Conservation (phyloP, 768 basidiomycete species). For the Amanita pseudoporphyria region DNA sequence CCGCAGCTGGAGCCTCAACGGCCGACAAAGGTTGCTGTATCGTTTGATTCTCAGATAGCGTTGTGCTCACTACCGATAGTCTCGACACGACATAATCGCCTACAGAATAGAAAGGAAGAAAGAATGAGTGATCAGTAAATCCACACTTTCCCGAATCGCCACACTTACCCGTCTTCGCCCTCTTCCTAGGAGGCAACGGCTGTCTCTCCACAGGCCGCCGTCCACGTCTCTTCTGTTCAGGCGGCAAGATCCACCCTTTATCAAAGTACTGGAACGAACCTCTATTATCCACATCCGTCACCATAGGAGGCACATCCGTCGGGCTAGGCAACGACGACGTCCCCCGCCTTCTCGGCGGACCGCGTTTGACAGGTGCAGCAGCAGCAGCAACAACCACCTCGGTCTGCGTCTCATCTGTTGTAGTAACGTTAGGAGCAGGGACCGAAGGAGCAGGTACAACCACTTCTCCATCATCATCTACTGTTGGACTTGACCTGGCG, state of each 20-base stretch:
- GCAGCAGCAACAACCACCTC: background rate
- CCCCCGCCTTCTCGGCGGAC: conserved; percentile 18
- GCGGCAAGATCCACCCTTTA: conserved; percentile 78
- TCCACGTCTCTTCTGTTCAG: conserved; percentile 59
- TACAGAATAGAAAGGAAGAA: conserved; percentile 7
- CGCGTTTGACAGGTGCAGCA: conserved; percentile 10
- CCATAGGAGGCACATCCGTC: conserved; percentile 41
- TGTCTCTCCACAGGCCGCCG: conserved; percentile 36
- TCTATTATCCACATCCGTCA: conserved; percentile 62
- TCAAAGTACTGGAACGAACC: conserved; percentile 79
- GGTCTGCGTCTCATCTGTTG: background rate
- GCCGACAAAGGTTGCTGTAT: conserved; percentile 16
- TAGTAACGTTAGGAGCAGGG: conserved; percentile 8
- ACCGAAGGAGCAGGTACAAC: background rate
- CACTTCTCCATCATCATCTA: background rate
- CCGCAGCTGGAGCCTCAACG: conserved; percentile 16
- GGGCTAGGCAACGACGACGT: conserved; percentile 14
- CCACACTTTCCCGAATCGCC: too few species aligned
- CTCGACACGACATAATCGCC: conserved; percentile 30
- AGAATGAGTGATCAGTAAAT: conserved; percentile 1
- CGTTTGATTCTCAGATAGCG: conserved; percentile 36
- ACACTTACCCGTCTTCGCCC: conserved; percentile 32
- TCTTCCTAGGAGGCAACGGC: conserved; percentile 44
- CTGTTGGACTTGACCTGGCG: background rate
- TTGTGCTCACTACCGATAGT: conserved; percentile 37